phyloP scores from a whole-genome alignment of 768 basidiomycete species.

The Tylopilus subfusipes region DNA sequence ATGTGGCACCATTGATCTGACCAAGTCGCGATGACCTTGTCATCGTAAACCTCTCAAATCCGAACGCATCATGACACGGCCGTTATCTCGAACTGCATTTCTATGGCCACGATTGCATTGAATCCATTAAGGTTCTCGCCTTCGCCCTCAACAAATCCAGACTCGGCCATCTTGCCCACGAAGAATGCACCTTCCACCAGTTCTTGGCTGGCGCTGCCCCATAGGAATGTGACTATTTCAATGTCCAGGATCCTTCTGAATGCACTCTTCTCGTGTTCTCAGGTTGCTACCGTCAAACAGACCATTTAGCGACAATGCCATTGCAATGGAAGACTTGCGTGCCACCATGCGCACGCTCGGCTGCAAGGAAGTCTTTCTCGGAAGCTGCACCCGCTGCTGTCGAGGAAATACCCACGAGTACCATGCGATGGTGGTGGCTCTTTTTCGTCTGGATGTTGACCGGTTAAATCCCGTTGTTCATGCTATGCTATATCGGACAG shows the following conservation, averaged over 20 bases:
- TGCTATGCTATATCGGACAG: conserved; percentile 63
- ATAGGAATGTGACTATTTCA: conserved; percentile 71
- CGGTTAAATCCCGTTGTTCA: conserved; percentile 73
- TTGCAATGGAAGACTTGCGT: conserved; percentile 79
- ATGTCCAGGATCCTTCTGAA: conserved; percentile 77
- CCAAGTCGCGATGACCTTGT: too few species aligned
- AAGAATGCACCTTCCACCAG: conserved; percentile 89
- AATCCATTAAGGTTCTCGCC: conserved; percentile 72
- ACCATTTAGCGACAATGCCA: conserved; percentile 83
- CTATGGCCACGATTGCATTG: conserved; percentile 70
- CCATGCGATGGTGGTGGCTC: conserved; percentile 75
- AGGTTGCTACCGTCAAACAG: conserved; percentile 87
- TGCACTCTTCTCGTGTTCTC: conserved; percentile 82
- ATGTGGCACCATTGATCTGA: too few species aligned
- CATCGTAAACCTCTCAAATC: too few species aligned
- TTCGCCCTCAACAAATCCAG: conserved; percentile 90
- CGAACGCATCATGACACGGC: conserved; percentile 82
- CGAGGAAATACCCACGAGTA: conserved; percentile 78
- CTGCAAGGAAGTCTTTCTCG: too few species aligned
- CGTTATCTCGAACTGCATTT: conserved; percentile 86
- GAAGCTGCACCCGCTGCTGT: too few species aligned
- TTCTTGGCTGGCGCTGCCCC: conserved; percentile 83
- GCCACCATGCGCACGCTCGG: conserved; percentile 77
- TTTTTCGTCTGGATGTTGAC: conserved; percentile 75
- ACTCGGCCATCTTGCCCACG: conserved; percentile 65